Percentiles rank a stretch among this genome's conserved stretches.
Conservation (phyloP, 106 monocot species). For the Vanilla planifolia region DNA sequence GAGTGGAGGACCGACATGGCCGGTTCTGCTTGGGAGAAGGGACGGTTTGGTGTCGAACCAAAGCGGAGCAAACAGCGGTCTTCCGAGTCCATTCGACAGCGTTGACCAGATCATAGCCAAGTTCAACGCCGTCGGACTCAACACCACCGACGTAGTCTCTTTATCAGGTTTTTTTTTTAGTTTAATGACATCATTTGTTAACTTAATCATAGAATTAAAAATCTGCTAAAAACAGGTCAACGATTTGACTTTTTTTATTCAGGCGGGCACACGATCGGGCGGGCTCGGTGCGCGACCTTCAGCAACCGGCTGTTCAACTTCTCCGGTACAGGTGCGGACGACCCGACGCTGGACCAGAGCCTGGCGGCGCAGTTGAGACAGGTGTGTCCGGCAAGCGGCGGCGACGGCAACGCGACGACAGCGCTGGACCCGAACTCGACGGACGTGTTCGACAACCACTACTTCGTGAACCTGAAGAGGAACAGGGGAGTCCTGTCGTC, state of each 20-base stretch:
- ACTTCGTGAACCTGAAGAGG: constrained; percentile 49
- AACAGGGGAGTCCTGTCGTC: constrained; percentile 55
- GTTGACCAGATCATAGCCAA: constrained; percentile 38
- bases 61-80: constrained; percentile 35
- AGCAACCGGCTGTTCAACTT: constrained; percentile 57
- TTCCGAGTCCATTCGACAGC: constrained; percentile 38
- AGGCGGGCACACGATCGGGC: constrained; percentile 76
- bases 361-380: constrained; percentile 23
- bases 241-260: too few species aligned
- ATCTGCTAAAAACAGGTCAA: too few species aligned
- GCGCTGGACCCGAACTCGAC: constrained; percentile 44
- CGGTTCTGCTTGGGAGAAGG: constrained; percentile 56
- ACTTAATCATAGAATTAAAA: too few species aligned
- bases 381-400: constrained; percentile 30
- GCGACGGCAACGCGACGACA: constrained; percentile 53
- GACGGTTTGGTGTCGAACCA: constrained; percentile 59
- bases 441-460: constrained; percentile 66
- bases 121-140: constrained; percentile 52
- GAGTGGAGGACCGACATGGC: constrained; percentile 56
- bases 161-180: constrained; percentile 36
- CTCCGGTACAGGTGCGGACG: constrained; percentile 30
- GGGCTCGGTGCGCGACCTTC: constrained; percentile 45
- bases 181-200: too few species aligned
- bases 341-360: constrained; percentile 39
- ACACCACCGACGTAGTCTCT: constrained; percentile 50